These are phyloP conservation scores for Miscanthus lutarioriparius DNA, from an alignment of 176 grass and related monocot genomes.

Conservation along the genomic window DNA sequence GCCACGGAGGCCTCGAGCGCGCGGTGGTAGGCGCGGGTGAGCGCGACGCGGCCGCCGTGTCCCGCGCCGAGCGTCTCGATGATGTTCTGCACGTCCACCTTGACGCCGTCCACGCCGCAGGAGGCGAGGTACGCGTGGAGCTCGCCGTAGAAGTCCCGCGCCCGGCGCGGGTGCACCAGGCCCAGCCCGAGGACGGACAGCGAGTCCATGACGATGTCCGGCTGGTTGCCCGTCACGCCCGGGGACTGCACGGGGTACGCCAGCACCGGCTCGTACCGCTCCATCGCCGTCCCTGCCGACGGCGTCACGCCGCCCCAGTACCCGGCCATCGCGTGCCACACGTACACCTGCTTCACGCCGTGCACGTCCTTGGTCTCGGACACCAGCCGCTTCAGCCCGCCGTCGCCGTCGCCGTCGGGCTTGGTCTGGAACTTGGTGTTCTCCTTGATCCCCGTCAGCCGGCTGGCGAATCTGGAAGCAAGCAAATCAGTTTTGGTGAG, in stretches of 20 bases:
- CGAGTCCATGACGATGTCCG: slow-evolving; percentile 74
- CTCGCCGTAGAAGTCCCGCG: slow-evolving; percentile 58
- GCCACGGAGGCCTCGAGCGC: slow-evolving; percentile 72
- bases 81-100: slow-evolving; percentile 93
- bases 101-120: slow-evolving; percentile 78
- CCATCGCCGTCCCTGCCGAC: slow-evolving; percentile 29
- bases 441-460: slow-evolving; percentile 86
- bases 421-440: slow-evolving; percentile 76
- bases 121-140: slow-evolving; percentile 70
- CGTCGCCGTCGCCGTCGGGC: background rate
- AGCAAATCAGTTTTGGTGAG: background rate
- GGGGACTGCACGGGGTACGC: slow-evolving; percentile 67
- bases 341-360: slow-evolving; percentile 67
- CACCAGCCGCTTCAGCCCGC: slow-evolving; percentile 58
- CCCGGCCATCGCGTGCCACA: slow-evolving; percentile 82
- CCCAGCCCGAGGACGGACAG: slow-evolving; percentile 65
- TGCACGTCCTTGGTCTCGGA: slow-evolving; percentile 44
- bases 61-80: slow-evolving; percentile 75
- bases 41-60: slow-evolving; percentile 58
- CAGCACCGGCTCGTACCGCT: slow-evolving; percentile 59
- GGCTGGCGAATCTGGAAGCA: slow-evolving; percentile 49
- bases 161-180: slow-evolving; percentile 59
- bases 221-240: slow-evolving; percentile 65
- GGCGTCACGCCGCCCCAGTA: slow-evolving; percentile 87
- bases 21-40: slow-evolving; percentile 63